phyloP scores from a whole-genome alignment of 192 early-diverging fungal species.

The Backusella westeae region DNA sequence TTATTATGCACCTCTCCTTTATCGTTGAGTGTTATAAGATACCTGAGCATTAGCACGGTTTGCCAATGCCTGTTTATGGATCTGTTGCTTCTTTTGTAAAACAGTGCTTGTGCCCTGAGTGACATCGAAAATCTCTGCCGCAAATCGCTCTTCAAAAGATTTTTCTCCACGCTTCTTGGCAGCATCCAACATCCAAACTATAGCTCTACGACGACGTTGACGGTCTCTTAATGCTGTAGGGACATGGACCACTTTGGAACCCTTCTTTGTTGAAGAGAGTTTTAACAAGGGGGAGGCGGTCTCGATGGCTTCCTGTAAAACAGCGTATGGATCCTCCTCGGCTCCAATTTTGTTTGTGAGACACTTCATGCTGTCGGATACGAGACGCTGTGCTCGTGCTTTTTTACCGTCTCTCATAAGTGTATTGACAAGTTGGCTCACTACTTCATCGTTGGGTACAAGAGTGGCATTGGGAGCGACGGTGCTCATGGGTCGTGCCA shows the following conservation, averaged over 20 bases:
- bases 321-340: slow-evolving; percentile 54
- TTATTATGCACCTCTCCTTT: not conserved
- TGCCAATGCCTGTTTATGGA: slow-evolving; percentile 80
- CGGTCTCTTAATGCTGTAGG: slow-evolving; percentile 77
- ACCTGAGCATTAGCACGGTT: slow-evolving; percentile 71
- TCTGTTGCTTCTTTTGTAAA: slow-evolving; percentile 68
- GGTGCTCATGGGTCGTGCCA: slow-evolving; percentile 4
- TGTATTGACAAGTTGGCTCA: slow-evolving; percentile 82
- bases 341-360: slow-evolving; percentile 53
- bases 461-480: not conserved
- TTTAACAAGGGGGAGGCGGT: slow-evolving; percentile 74
- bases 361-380: slow-evolving; percentile 65
- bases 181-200: slow-evolving; percentile 85
- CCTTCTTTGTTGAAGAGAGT: slow-evolving; percentile 65
- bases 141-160: slow-evolving; percentile 67
- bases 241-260: slow-evolving; percentile 79
- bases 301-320: slow-evolving; percentile 73
- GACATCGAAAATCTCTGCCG: slow-evolving; percentile 78
- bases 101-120: slow-evolving; percentile 68
- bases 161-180: slow-evolving; percentile 62
- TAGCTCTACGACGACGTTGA: slow-evolving; percentile 72
- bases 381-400: slow-evolving; percentile 63
- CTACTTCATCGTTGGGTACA: slow-evolving; percentile 54
- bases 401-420: slow-evolving; percentile 95
- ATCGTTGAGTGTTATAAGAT: slow-evolving; percentile 27